These are phyloP conservation scores for Decorospora gaudefroyi DNA, from an alignment of 2,329 filamentous ascomycete genomes.

Conservation along the genomic window DNA sequence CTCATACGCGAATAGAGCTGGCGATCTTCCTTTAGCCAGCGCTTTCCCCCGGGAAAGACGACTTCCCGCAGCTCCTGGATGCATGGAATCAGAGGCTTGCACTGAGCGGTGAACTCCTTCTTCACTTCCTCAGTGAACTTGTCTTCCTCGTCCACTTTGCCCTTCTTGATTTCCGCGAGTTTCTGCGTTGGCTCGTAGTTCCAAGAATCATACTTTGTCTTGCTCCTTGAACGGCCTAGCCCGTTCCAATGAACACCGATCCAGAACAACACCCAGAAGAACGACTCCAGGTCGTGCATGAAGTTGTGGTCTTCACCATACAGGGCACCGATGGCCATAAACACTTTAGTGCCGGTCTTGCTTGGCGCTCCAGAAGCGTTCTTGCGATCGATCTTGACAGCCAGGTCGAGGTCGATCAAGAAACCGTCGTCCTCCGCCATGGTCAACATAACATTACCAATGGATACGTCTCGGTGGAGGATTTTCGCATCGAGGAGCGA, in stretches of 20 bases:
- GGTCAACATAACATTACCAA: constrained; percentile 55
- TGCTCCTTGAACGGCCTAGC: constrained; percentile 13
- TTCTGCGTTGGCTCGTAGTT: constrained; percentile 23
- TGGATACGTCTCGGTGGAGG: constrained; percentile 53
- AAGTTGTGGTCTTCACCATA: constrained; percentile 51
- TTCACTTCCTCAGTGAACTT: constrained; percentile 39
- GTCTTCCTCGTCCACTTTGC: constrained; percentile 10
- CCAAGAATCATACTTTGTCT: constrained; percentile 45
- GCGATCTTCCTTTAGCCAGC: constrained; percentile 4
- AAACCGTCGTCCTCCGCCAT: constrained; percentile 53
- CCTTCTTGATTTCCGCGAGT: constrained; percentile 11
- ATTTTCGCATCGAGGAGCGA: constrained; percentile 38
- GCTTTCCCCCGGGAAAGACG: constrained; percentile 41
- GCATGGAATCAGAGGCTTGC: constrained; percentile 45
- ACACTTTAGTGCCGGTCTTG: constrained; percentile 54
- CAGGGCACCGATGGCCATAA: constrained; percentile 55
- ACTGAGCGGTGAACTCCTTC: constrained; percentile 46
- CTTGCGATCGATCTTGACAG: constrained; percentile 43
- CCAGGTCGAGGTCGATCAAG: constrained; percentile 50
- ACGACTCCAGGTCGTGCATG: constrained; percentile 56
- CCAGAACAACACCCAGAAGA: constrained; percentile 57
- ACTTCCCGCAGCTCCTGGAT: constrained; percentile 46
- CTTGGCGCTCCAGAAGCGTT: constrained; percentile 47
- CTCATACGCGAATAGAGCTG: no score
- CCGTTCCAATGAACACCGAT: constrained; percentile 52